Conservation (phyloP, 192 early-diverging fungal species). For the Mortierella antarctica region DNA sequence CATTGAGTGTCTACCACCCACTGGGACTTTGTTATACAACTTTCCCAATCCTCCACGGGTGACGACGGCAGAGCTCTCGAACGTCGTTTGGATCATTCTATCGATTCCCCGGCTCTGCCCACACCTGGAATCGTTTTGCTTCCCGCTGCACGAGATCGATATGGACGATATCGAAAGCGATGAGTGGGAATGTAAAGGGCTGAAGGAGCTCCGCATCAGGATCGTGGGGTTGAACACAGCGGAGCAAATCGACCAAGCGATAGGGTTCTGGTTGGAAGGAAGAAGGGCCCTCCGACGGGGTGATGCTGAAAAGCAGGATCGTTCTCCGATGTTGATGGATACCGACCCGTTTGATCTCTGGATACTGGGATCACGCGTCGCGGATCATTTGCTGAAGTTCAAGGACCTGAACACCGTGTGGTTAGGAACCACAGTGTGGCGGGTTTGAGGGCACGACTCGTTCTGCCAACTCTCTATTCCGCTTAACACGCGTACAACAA, state of each 20-base stretch:
- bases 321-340: background rate
- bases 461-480: too few relatives aligned
- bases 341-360: background rate
- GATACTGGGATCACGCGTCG: background rate
- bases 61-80: too few relatives aligned
- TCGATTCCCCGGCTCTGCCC: background rate
- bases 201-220: background rate
- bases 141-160: conserved; percentile 15
- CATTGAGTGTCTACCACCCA: too few relatives aligned
- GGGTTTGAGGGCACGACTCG: background rate
- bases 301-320: background rate
- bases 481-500: too few relatives aligned
- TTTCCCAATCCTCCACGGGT: too few relatives aligned
- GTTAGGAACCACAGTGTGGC: background rate
- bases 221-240: conserved; percentile 6
- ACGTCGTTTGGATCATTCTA: conserved; percentile 3
- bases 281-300: background rate
- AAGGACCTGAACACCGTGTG: conserved; percentile 3
- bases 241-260: background rate
- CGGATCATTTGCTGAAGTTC: conserved; percentile 4
- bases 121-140: background rate
- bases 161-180: background rate
- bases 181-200: background rate
- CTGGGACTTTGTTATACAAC: too few relatives aligned
- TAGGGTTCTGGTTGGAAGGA: background rate